Evolutionary conservation across 257 asterid genomes (phyloP).

Genomic region (Ophiorrhiza pumila): DNA sequence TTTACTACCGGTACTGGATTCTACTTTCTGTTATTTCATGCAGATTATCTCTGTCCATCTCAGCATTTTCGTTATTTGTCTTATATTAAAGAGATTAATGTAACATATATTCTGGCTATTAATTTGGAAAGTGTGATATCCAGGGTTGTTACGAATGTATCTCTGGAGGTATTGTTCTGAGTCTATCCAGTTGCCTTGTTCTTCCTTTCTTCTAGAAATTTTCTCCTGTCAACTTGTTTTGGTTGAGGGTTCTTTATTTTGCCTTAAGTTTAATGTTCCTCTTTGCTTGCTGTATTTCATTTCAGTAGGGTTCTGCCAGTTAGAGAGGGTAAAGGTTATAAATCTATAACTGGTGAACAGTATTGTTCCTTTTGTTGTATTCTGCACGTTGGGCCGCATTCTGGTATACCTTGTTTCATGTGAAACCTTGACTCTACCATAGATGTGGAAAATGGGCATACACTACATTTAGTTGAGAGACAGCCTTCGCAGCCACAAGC

Average conservation of each 20-base stretch:
- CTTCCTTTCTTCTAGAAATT: neutral
- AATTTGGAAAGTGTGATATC: neutral
- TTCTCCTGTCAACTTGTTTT: neutral
- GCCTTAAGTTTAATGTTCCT: neutral
- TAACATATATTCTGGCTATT: neutral
- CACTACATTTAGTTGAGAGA: conserved; percentile 89
- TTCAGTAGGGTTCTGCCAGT: neutral
- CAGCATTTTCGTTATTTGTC: neutral
- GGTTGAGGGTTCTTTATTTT: neutral
- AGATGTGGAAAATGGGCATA: conserved; percentile 88
- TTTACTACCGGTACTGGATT: neutral
- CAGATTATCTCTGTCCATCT: neutral
- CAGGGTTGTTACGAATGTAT: neutral
- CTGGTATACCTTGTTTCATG: conserved; percentile 1
- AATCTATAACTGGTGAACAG: neutral
- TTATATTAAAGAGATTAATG: neutral
- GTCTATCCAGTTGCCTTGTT: neutral
- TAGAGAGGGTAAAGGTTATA: neutral
- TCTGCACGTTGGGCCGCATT: neutral
- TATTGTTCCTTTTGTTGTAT: neutral
- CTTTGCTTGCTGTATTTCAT: neutral
- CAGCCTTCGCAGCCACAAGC: conserved; percentile 56
- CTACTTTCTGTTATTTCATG: neutral
- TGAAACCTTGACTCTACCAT: conserved; percentile 42
- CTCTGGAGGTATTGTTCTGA: neutral